phyloP scores from a whole-genome alignment of 164 flowering plant genomes.

The Houttuynia cordata region DNA sequence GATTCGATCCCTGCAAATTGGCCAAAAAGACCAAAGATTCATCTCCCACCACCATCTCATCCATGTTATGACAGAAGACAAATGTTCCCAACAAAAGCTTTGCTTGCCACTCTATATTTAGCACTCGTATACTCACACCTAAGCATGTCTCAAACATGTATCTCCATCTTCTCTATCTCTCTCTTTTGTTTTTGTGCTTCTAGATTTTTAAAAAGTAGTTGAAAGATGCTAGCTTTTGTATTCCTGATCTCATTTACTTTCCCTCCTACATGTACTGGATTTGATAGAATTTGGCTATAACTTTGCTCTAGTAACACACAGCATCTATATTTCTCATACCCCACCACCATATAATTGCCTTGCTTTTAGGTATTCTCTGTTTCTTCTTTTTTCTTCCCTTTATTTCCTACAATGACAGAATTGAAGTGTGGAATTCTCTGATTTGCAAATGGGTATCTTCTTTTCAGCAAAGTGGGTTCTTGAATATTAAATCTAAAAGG shows the following conservation, averaged over 20 bases:
- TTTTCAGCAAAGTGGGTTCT: slow-evolving; percentile 30
- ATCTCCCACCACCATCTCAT: slow-evolving; percentile 16
- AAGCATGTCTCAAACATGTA: background rate
- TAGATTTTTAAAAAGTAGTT: background rate
- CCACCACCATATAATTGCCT: slow-evolving; percentile 12
- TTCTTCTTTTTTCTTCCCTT: slow-evolving; percentile 7
- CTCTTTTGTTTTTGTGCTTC: background rate
- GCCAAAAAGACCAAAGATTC: slow-evolving; percentile 34
- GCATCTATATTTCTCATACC: slow-evolving; percentile 21
- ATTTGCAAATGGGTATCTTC: slow-evolving; percentile 17
- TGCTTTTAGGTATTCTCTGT: slow-evolving; percentile 22
- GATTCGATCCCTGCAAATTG: slow-evolving; percentile 36
- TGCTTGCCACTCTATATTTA: background rate
- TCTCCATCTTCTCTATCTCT: background rate
- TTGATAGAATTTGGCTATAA: slow-evolving; percentile 18
- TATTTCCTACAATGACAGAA: slow-evolving; percentile 17
- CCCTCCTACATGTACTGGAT: slow-evolving; percentile 9
- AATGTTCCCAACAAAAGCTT: slow-evolving; percentile 3
- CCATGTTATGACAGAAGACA: slow-evolving; percentile 14
- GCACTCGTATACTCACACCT: background rate
- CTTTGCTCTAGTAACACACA: slow-evolving; percentile 38
- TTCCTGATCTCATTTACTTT: background rate
- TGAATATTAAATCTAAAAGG: slow-evolving; percentile 26
- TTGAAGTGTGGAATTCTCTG: slow-evolving; percentile 16
- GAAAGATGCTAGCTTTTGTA: slow-evolving; percentile 2